A percentile compares a stretch with the other conserved stretches of the same genome.
phyloP scores from a whole-genome alignment of 2,329 filamentous ascomycete species.

The Claviceps maximensis region DNA sequence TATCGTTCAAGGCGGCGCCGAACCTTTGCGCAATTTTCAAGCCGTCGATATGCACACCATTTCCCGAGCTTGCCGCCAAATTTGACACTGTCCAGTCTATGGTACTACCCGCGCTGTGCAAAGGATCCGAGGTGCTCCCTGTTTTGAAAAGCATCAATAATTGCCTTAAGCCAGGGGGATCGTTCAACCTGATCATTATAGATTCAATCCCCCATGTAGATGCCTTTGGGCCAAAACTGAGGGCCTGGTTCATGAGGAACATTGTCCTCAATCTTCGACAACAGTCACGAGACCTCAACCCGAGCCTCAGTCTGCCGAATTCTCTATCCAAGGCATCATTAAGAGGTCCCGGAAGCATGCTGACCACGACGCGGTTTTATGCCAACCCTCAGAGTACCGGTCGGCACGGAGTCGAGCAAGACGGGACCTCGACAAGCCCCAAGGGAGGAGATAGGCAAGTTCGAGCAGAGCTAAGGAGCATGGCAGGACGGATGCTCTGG shows the following conservation, averaged over 20 bases:
- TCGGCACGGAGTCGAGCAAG: slow-evolving; percentile 10
- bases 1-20: slow-evolving; percentile 1
- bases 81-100: slow-evolving; percentile 40
- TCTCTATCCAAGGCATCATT: slow-evolving; percentile 46
- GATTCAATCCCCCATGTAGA: slow-evolving; percentile 45
- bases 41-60: slow-evolving; percentile 4
- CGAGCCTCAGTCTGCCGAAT: slow-evolving; percentile 41
- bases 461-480: slow-evolving; percentile 35
- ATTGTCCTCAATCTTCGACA: slow-evolving; percentile 46
- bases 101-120: slow-evolving; percentile 41
- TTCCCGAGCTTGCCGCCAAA: slow-evolving; percentile 23
- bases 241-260: slow-evolving; percentile 48
- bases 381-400: slow-evolving; percentile 25
- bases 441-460: slow-evolving; percentile 17
- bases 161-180: slow-evolving; percentile 40
- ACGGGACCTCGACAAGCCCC: slow-evolving; percentile 11
- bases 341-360: slow-evolving; percentile 31
- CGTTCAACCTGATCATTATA: slow-evolving; percentile 46
- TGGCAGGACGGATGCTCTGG: slow-evolving; percentile 46
- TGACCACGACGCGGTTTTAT: slow-evolving; percentile 35
- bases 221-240: slow-evolving; percentile 43
- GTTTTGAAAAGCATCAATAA: slow-evolving; percentile 44
- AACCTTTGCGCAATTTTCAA: slow-evolving; percentile 3
- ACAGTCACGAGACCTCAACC: slow-evolving; percentile 45
- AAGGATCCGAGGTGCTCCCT: slow-evolving; percentile 41